Base-by-base conservation (phyloP, 148 eudicot species). In the Polygonum aviculare region DNA sequence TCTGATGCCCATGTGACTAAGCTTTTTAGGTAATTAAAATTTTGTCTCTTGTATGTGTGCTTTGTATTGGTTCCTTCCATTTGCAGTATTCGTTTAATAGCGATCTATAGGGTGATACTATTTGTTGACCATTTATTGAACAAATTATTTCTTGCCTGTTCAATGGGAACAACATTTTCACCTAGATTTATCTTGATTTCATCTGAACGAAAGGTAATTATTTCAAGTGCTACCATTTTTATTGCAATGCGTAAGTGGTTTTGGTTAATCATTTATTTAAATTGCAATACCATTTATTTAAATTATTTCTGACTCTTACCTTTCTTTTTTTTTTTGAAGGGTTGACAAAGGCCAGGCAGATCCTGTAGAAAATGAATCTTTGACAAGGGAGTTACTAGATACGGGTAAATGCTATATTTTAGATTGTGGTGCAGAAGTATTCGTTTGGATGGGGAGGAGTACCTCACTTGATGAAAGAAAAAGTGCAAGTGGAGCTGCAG, bases 381-480 rank as follows among this genome's bases (percentile, higher is more conserved):
- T 92, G 80, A 88, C 87, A 50, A 91, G 86, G 85, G 91, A 89
- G 81, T 79, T 87, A 78, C 85, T 96, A 48, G 83, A 86, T 77
- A 92, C 98, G 45, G 77, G 80, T 69, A 90, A 82, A 81, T 96
- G 99, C 84, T 91, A 86, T 79, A 71, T 96, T 80, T 79, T 96
- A 70, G 99, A 96, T 78, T 96, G 96, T 77, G 98, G 96, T 19
- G n/a, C 70, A 33, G 94, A 93, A 85, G 83, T 91, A 75, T 93
- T 81, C 82, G 94, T 96, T 78, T 96, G 99, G 99, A 85, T 88
- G 83, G 99, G 99, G 38, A 88, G 98, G 82, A 85, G 76, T 80
- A 91, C 98, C 71, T 76, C 90, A 49, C 89, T 96, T 60, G 88
- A 87, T 75, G 88, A 82, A 73, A 84, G 99, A 80, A 96, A 91